Conservation (phyloP, 2,329 filamentous ascomycete species). For the Leptodontidium sp. region DNA sequence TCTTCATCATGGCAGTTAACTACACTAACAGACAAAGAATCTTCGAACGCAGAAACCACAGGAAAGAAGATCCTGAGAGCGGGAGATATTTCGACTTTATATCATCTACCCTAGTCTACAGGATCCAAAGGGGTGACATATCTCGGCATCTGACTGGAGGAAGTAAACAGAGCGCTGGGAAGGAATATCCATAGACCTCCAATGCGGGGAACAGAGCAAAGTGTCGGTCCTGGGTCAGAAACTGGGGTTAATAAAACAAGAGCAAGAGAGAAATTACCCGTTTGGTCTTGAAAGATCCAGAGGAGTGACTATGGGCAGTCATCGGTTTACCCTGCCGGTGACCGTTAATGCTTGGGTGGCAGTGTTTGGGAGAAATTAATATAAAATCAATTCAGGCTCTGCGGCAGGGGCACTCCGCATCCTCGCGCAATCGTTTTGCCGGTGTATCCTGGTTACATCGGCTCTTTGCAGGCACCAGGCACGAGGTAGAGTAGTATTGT, state of each 20-base stretch:
- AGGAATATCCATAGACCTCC: constrained; percentile 11
- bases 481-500: constrained; percentile 28
- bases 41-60: constrained; percentile 16
- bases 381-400: constrained; percentile 32
- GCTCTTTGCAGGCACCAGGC: constrained; percentile 23
- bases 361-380: constrained; percentile 29
- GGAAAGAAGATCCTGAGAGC: constrained; percentile 16
- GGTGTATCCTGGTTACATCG: constrained; percentile 25
- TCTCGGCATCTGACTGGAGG: constrained; percentile 32
- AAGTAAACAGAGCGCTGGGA: constrained; percentile 27
- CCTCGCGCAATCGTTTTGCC: constrained; percentile 37
- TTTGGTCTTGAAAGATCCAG: constrained; percentile 28
- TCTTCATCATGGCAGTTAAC: constrained; percentile 40
- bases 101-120: constrained; percentile 18
- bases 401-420: constrained; percentile 33
- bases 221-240: constrained; percentile 22
- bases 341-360: constrained; percentile 21
- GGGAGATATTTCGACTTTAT: constrained; percentile 31
- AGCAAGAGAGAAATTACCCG: constrained; percentile 27
- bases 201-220: constrained; percentile 25
- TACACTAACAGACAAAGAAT: constrained; percentile 29
- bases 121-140: constrained; percentile 20
- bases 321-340: constrained; percentile 19
- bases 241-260: constrained; percentile 21
- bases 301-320: constrained; percentile 23